These are phyloP conservation scores for Drosera spatulata DNA, from an alignment of 179 eudicot genomes.

Conservation along the genomic window DNA sequence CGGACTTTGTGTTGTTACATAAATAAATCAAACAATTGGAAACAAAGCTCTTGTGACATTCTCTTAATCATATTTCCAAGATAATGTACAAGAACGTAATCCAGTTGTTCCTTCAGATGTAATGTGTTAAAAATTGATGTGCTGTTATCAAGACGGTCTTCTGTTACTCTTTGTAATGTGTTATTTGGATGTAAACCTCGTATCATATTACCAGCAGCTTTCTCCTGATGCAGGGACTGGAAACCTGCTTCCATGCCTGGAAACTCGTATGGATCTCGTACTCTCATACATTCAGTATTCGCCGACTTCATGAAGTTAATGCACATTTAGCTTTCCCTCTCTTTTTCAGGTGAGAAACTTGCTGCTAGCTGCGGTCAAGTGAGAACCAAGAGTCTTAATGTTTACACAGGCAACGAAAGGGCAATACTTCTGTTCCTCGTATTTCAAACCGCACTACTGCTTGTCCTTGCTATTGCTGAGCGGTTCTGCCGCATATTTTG, in stretches of 20 bases:
- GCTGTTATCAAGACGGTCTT: no score
- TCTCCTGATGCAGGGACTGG: slow-evolving; percentile 51
- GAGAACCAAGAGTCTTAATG: slow-evolving; percentile 31
- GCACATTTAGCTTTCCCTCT: neutral
- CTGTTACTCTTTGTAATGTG: no score
- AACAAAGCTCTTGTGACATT: no score
- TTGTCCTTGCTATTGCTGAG: slow-evolving; percentile 39
- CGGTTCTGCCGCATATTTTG: slow-evolving; percentile 81
- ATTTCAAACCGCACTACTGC: slow-evolving; percentile 43
- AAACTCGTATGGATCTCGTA: slow-evolving; percentile 30
- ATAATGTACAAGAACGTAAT: no score
- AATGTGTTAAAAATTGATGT: no score
- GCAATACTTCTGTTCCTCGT: slow-evolving; percentile 61
- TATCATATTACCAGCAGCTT: no score
- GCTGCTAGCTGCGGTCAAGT: slow-evolving; percentile 53
- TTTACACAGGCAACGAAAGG: slow-evolving; percentile 73
- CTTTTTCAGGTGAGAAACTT: slow-evolving; percentile 51
- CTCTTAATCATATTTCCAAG: no score
- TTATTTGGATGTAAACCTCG: no score
- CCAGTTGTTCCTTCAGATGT: no score
- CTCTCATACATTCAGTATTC: slow-evolving; percentile 1
- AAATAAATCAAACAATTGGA: no score
- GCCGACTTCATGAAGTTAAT: neutral
- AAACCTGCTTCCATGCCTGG: slow-evolving; percentile 64
- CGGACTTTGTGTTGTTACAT: no score